These are phyloP conservation scores for Colletotrichum sp. DNA, from an alignment of 2,329 filamentous ascomycete species.

Conservation along the genomic window DNA sequence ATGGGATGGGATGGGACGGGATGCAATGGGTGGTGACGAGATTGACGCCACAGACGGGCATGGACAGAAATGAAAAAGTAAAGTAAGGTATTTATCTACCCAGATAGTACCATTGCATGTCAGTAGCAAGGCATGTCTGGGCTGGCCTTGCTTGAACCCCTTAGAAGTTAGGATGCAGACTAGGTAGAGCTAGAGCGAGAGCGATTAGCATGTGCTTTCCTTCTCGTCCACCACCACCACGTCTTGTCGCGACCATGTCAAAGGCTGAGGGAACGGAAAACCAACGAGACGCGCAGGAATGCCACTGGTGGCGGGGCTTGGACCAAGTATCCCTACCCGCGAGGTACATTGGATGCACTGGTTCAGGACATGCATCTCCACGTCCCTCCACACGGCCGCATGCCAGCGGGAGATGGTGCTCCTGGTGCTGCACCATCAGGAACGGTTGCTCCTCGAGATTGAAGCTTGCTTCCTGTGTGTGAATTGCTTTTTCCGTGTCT, in stretches of 20 bases:
- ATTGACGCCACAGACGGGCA: conserved; percentile 15
- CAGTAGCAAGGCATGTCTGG: neutral
- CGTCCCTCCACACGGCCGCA: neutral
- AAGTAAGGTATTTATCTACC: conserved; percentile 15
- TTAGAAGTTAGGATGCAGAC: conserved; percentile 2
- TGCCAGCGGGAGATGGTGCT: neutral
- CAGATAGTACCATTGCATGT: neutral
- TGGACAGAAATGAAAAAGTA: conserved; percentile 16
- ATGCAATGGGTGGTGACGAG: conserved; percentile 15
- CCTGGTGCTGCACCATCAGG: neutral
- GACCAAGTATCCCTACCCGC: conserved; percentile 11
- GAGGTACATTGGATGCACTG: conserved; percentile 3
- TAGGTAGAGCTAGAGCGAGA: neutral
- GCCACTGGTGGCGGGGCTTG: conserved; percentile 9
- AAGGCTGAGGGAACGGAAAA: neutral
- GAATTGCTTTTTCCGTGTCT: neutral
- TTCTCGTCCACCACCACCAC: neutral
- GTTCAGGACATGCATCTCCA: neutral
- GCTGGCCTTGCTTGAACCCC: conserved; percentile 10
- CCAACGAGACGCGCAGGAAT: conserved; percentile 15
- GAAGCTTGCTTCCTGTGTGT: too few species aligned
- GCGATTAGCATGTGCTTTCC: conserved; percentile 7
- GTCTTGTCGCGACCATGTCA: neutral
- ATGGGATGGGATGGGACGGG: neutral
- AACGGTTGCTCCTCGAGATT: neutral